Evolutionary conservation across 805 yeast genomes (phyloP).

Genomic region (Danielozyma ontarioensis): DNA sequence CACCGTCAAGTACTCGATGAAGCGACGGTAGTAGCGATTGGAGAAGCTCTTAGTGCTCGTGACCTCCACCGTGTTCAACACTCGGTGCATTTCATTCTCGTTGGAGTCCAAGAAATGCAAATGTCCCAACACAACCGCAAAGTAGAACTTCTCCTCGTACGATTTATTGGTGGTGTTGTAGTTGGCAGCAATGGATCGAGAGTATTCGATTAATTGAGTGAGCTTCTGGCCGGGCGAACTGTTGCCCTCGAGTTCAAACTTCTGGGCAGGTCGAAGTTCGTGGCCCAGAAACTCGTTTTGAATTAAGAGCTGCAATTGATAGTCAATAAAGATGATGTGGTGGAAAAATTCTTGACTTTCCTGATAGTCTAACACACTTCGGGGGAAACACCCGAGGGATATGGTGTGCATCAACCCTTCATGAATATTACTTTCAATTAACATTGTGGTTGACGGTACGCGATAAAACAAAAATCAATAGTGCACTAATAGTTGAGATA

Average conservation of each 20-base stretch:
- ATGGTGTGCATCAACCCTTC: constrained; percentile 22
- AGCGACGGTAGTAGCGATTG: constrained; percentile 10
- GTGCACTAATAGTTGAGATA: no score
- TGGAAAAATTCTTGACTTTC: constrained; percentile 29
- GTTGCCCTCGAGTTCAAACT: constrained; percentile 4
- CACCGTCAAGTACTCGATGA: constrained; percentile 26
- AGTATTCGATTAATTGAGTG: constrained; percentile 20
- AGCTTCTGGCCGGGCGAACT: constrained; percentile 14
- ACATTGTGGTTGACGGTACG: constrained; percentile 12
- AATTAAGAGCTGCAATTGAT: constrained; percentile 29
- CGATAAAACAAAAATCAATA: no score
- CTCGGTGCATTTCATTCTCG: constrained; percentile 13
- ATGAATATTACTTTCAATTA: constrained; percentile 20
- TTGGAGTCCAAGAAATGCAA: constrained; percentile 25
- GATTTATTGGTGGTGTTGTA: constrained; percentile 17
- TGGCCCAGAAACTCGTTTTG: constrained; percentile 23
- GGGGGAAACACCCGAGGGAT: constrained; percentile 34
- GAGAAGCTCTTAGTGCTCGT: not conserved
- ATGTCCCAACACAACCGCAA: constrained; percentile 28
- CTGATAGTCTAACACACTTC: constrained; percentile 25
- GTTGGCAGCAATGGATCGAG: constrained; percentile 19
- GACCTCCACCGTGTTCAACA: constrained; percentile 8
- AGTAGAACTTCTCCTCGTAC: constrained; percentile 29
- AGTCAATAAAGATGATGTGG: constrained; percentile 32
- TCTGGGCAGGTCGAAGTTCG: constrained; percentile 13